phyloP scores from a whole-genome alignment of 2,329 filamentous ascomycete genomes.

The Apiospora malaysiana region DNA sequence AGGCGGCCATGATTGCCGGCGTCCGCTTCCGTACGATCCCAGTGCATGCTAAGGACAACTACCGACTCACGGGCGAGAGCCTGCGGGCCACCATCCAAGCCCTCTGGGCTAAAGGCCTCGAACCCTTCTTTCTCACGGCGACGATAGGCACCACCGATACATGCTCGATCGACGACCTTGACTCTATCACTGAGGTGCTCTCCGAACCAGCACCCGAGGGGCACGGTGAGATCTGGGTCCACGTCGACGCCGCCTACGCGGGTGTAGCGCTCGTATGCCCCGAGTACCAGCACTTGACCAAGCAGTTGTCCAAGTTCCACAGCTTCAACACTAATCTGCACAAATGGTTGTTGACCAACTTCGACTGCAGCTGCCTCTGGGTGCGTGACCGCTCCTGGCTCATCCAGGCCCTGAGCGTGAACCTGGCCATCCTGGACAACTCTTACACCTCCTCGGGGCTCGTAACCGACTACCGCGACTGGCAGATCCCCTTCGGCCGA shows the following conservation, averaged over 20 bases:
- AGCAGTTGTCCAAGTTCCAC: conserved; percentile 72
- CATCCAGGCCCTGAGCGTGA: conserved; percentile 79
- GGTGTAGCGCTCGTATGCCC: conserved; percentile 83
- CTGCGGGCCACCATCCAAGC: conserved; percentile 68
- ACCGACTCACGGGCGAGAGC: conserved; percentile 70
- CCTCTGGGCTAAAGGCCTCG: conserved; percentile 71
- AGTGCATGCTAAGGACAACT: conserved; percentile 66
- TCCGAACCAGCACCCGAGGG: conserved; percentile 37
- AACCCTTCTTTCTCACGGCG: conserved; percentile 86
- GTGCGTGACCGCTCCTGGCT: conserved; percentile 77
- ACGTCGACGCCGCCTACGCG: conserved; percentile 93
- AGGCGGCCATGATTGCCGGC: conserved; percentile 85
- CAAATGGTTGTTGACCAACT: conserved; percentile 96
- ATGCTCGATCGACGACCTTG: conserved; percentile 85
- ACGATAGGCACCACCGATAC: conserved; percentile 88
- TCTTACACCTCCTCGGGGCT: conserved; percentile 79
- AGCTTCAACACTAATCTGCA: conserved; percentile 96
- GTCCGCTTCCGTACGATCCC: conserved; percentile 78
- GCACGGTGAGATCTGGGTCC: conserved; percentile 76
- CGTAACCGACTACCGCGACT: conserved; percentile 95
- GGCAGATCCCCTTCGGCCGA: conserved; percentile 92
- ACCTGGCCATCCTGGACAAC: conserved; percentile 83
- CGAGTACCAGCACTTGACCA: conserved; percentile 75
- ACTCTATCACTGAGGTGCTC: conserved; percentile 63
- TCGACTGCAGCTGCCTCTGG: conserved; percentile 83